These are phyloP conservation scores for Iberis amara DNA, from an alignment of 441 rosid genomes.

Conservation along the genomic window DNA sequence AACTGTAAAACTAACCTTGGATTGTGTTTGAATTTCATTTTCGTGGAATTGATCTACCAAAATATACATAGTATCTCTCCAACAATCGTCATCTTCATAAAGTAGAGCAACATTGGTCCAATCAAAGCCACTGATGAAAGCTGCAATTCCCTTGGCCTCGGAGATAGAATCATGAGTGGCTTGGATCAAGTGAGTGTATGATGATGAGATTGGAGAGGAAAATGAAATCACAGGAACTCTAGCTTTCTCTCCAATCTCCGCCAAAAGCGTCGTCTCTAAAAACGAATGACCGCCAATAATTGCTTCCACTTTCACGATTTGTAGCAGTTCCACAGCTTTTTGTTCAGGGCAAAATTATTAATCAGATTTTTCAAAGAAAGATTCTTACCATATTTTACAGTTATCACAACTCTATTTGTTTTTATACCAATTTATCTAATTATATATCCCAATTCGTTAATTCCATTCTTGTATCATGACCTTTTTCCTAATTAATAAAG, in stretches of 20 bases:
- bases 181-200: constrained; percentile 33
- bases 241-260: constrained; percentile 29
- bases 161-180: constrained; percentile 26
- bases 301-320: constrained; percentile 31
- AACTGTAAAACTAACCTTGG: constrained; percentile 22
- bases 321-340: no score
- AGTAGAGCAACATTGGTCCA: constrained; percentile 35
- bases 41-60: constrained; percentile 26
- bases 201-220: constrained; percentile 14
- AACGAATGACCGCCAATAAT: constrained; percentile 33
- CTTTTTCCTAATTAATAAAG: no score
- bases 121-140: constrained; percentile 21
- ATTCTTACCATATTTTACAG: no score
- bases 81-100: constrained; percentile 27
- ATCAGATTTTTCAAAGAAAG: no score
- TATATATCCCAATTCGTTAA: no score
- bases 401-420: no score
- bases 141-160: constrained; percentile 31
- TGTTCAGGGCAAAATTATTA: no score
- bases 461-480: no score
- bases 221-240: constrained; percentile 37
- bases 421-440: no score
- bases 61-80: constrained; percentile 26
- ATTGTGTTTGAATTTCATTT: neutral
- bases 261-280: constrained; percentile 29